Evolutionary conservation across 2,329 filamentous ascomycete species (phyloP), one percentile per base, ranked within the genome.

Genomic region (Aspergillus intermedius): DNA sequence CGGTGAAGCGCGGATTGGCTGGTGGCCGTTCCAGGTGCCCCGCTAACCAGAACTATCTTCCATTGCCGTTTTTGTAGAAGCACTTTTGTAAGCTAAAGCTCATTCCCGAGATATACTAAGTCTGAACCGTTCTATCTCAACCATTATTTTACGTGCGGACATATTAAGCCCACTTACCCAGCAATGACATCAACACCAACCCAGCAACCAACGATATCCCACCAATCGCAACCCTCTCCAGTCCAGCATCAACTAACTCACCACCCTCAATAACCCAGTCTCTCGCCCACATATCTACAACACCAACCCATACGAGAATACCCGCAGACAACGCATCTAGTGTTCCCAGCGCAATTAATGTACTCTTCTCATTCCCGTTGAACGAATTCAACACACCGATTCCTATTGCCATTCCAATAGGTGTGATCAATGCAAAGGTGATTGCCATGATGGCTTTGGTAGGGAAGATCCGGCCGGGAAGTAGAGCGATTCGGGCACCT

Each of bases 381-480:
- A 89, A 90, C 7, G 74, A 64, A 34, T 83, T 69, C 23, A 90
- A 68, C 3, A 87, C 84, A 2, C 84, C 85, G 30, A 89, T 82
- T 1, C 87, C 87, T 51, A 91, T 89, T 0, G 82, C 85, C 86
- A 91, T 91, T 9, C 87, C 87, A 25, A 88, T 71, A 0, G 87
- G 87, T 0, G 87, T 91, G 47, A 88, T 81, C 22, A 89, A 70
- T 0, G 84, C 79, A 58, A 89, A 91, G 0, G 77, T 74, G 1
- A 66, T 55, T 0, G 78, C 85, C 70, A 91, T 81, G 10, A 80
- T 52, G 2, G 82, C 67, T 61, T 88, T 70, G 35, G 46, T 57
- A n/a, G 52, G 57, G 43, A 66, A 61, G 5, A 60, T 52, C 2
- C 56, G 54, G 4, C 61, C 59, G 4, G 61, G 54, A 3, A 88